Evolutionary conservation across 306 rosid species (phyloP).

Genomic region (Malus sylvestris): DNA sequence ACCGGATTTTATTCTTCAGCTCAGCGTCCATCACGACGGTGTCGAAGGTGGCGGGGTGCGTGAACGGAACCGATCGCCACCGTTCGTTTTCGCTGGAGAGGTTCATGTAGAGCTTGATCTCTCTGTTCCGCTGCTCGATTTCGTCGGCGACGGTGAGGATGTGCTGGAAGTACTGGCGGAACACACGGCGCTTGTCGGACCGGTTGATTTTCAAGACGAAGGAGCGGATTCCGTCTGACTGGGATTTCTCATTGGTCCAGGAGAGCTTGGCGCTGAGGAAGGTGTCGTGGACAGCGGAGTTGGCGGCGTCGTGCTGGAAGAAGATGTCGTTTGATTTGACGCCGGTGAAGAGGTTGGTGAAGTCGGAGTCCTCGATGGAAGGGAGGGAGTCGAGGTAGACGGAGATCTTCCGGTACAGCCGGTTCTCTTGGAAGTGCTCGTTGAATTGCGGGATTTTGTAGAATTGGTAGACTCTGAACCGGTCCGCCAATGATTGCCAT

Average conservation of each 20-base stretch:
- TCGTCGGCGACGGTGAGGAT: slow-evolving; percentile 61
- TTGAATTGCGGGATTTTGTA: slow-evolving; percentile 65
- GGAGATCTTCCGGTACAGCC: slow-evolving; percentile 57
- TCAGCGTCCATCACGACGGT: slow-evolving; percentile 68
- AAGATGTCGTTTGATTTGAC: slow-evolving; percentile 58
- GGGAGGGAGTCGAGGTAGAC: slow-evolving; percentile 69
- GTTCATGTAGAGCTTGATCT: slow-evolving; percentile 46
- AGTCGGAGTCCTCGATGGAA: slow-evolving; percentile 71
- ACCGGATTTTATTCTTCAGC: slow-evolving; percentile 55
- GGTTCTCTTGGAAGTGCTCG: slow-evolving; percentile 54
- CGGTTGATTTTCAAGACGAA: slow-evolving; percentile 50
- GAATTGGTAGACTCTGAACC: slow-evolving; percentile 52
- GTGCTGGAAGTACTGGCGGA: slow-evolving; percentile 85
- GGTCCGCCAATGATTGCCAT: slow-evolving; percentile 46
- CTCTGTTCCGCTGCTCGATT: slow-evolving; percentile 51
- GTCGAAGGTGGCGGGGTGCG: slow-evolving; percentile 79
- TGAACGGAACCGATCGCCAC: slow-evolving; percentile 68
- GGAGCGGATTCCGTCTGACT: slow-evolving; percentile 12
- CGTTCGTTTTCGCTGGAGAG: slow-evolving; percentile 20
- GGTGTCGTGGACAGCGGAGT: slow-evolving; percentile 46
- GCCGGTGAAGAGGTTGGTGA: slow-evolving; percentile 72
- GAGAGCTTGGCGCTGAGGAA: slow-evolving; percentile 63
- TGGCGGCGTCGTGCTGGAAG: slow-evolving; percentile 52
- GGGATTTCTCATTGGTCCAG: slow-evolving; percentile 41
- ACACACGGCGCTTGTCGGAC: slow-evolving; percentile 65